Evolutionary conservation across 2,329 filamentous ascomycete species (phyloP), one percentile per base, ranked within the genome.

Genomic region (Colletotrichum gigasporum): DNA sequence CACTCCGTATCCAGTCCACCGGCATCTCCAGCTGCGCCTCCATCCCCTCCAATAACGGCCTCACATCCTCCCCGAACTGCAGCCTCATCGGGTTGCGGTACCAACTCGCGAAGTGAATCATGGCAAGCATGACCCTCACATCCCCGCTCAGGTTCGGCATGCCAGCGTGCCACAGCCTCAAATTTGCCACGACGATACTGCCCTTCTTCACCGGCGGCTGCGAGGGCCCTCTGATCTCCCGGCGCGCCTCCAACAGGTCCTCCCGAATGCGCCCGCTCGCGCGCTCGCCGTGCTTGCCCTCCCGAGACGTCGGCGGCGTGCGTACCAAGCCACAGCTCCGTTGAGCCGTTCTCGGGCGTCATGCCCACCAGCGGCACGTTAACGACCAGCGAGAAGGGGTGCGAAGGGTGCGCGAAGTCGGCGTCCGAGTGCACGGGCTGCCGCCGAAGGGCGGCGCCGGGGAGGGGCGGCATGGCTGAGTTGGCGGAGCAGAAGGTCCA

Each of bases 121-220:
- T 81, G 32, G 85, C 85, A n/a, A 89, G 73, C 86, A 89, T 88
- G 16, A 88, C 80, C 24, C 86, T 74, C 14, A 83, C 79, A 6
- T 81, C 74, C 4, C 79, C 72, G 1, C 82, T 83, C 41, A 73
- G 69, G 68, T 90, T 90, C 2, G 86, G 86, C 83, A 88, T 87
- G 0, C 87, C 87, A 0, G 85, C 86, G 71, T 90, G 87, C 87
- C 87, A 90, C 5, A 89, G 79, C 22, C 87, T 76, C 55, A 90
- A 72, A 70, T 90, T 87, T 2, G 88, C 79, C 28, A 90, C 70
- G 34, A 89, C 78, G 20, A 90, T 71, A 37, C 84, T 83, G 0
- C 87, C 86, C 68, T 86, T 87, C 34, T 77, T 77, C 1, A 87
- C 79, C 3, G 73, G 58, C 0, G 85, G 84, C 69, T 88, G 86